Base-by-base conservation (phyloP, 2,329 filamentous ascomycete species). In the Calonectria ilicicola region DNA sequence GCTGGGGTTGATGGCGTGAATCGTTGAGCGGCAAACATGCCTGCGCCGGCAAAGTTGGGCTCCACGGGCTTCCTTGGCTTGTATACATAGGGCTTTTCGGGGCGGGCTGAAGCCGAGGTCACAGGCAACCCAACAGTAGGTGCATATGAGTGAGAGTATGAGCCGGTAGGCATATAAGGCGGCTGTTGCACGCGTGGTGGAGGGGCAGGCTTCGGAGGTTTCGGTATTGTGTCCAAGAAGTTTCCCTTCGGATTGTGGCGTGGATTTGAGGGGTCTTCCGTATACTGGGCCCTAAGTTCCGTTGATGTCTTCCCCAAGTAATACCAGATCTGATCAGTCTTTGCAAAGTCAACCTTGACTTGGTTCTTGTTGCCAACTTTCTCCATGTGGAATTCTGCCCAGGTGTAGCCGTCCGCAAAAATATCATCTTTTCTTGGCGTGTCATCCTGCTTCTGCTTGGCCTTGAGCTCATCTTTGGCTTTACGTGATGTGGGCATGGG, bases 281-380 rank as follows among this genome's bases (percentile, higher is more conserved):
- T 98, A 84, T 97, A 99, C 82, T 97, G 95, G 29, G 95, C 93
- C 83, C 93, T 95, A 67, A 95, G 94, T 80, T 98, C 96, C 8
- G 96, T 98, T 26, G 96, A 98, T 23, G 90, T 91, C 82, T 91
- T 91, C 38, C 95, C 95, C 72, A 99, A 89, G 82, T 98, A 98
- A 85, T 95, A 91, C 95, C 96, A 98, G 21, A 98, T 83, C 81
- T 94, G 93, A 73, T 96, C 90, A 19, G 92, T 88, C 81, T 93
- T 94, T 73, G 84, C 84, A 10, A 98, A 83, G 80, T 98, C 91
- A 70, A 97, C 86, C 83, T 92, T 94, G 80, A 88, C 89, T 82
- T 94, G 91, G 67, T 86, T 87, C 74, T 87, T 87, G 78, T 93
- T 93, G 74, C 80, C 81, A 65, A 88, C 85, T 49, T 90, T 87